Evolutionary conservation across 441 rosid genomes (phyloP).

Genomic region (Populus hybrid): DNA sequence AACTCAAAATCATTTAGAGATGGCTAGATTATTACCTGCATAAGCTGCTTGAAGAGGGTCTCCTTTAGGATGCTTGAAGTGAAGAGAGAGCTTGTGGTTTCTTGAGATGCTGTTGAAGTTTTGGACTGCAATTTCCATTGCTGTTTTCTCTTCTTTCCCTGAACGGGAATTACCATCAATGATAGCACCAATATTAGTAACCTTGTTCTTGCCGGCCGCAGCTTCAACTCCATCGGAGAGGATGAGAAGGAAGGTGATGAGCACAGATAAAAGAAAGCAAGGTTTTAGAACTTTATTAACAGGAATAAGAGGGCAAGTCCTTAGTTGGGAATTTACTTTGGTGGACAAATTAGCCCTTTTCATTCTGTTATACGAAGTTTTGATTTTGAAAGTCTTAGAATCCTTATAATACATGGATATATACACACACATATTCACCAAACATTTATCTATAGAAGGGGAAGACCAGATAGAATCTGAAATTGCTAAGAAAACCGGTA

Average conservation of each 20-base stretch:
- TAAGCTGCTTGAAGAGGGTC: too few species aligned
- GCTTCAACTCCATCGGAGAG: background rate
- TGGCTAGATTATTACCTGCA: too few species aligned
- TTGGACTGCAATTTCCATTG: constrained; percentile 34
- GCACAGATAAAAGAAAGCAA: background rate
- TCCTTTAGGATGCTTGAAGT: too few species aligned
- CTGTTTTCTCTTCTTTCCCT: constrained; percentile 31
- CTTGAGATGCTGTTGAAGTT: constrained; percentile 16
- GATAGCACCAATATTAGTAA: constrained; percentile 36
- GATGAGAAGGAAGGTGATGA: background rate
- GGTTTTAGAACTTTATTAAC: background rate
- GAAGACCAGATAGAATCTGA: background rate
- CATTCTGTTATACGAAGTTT: too few species aligned
- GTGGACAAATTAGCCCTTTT: too few species aligned
- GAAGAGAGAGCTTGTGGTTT: too few species aligned
- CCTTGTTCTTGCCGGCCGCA: background rate
- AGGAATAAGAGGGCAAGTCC: too few species aligned
- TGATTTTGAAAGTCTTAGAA: too few species aligned
- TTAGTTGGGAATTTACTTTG: too few species aligned
- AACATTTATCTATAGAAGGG: background rate
- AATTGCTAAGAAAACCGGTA: too few species aligned
- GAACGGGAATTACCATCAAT: constrained; percentile 23
- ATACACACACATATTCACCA: too few species aligned
- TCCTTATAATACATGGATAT: background rate
- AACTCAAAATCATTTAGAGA: background rate